Evolutionary conservation across 139 green algal species (phyloP).

Genomic region (Chlorella sp.): DNA sequence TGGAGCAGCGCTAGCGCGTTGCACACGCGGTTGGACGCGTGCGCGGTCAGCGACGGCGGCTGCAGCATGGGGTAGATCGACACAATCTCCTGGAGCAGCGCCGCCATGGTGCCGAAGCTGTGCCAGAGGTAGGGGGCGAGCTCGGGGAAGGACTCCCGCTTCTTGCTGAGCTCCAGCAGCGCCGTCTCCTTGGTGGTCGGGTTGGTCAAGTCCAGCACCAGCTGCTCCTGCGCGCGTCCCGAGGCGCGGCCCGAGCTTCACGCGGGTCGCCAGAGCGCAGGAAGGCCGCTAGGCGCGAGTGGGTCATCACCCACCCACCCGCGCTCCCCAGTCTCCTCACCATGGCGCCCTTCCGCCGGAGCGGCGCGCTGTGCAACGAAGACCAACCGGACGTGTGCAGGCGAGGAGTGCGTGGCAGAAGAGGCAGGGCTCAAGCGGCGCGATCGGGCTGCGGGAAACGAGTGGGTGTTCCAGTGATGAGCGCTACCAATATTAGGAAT

Average conservation of each 20-base stretch:
- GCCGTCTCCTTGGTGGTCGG: conserved; percentile 86
- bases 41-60: conserved; percentile 90
- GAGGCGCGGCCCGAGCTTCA: too few species aligned
- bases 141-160: conserved; percentile 94
- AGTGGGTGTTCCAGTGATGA: too few species aligned
- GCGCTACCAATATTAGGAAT: too few species aligned
- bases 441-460: too few species aligned
- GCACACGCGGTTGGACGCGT: conserved; percentile 97
- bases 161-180: conserved; percentile 97
- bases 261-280: too few species aligned
- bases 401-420: background rate
- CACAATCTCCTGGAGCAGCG: conserved; percentile 97
- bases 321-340: too few species aligned
- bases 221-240: too few species aligned
- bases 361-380: too few species aligned
- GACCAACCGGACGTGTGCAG: too few species aligned
- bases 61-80: conserved; percentile 96
- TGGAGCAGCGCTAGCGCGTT: conserved; percentile 97
- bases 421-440: background rate
- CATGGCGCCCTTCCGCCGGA: too few species aligned
- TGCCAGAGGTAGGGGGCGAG: conserved; percentile 97
- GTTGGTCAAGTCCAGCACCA: conserved; percentile 72
- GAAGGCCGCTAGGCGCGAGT: too few species aligned
- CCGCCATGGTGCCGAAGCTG: conserved; percentile 93
- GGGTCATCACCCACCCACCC: too few species aligned